phyloP scores from a whole-genome alignment of 2,329 filamentous ascomycete genomes.

The Beauveria sp. region DNA sequence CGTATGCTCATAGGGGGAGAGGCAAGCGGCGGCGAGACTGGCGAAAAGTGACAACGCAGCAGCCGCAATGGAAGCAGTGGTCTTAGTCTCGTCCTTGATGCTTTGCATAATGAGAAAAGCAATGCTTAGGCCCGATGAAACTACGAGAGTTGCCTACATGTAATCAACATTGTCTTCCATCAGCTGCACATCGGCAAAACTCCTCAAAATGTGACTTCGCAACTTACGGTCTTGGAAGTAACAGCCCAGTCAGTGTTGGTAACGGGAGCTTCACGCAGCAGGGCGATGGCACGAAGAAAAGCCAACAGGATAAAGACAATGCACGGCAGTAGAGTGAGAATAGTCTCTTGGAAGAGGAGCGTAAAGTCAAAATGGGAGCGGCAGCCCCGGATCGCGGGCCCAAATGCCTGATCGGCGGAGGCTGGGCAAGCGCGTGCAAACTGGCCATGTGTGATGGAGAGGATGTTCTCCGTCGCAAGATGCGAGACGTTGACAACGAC shows the following conservation, averaged over 20 bases:
- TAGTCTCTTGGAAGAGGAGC: conserved; percentile 13
- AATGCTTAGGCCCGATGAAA: background rate
- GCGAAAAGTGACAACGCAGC: background rate
- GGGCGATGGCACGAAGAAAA: background rate
- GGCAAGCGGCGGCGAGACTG: background rate
- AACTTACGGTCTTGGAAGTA: background rate
- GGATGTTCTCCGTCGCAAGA: background rate
- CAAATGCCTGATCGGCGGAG: background rate
- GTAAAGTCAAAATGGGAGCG: conserved; percentile 13
- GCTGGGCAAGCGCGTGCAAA: background rate
- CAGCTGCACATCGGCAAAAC: background rate
- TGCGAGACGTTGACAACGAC: background rate
- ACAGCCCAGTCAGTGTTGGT: background rate
- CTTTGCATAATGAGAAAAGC: background rate
- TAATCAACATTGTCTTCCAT: background rate
- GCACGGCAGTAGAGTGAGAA: conserved; percentile 9
- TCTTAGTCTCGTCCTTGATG: background rate
- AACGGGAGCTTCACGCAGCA: background rate
- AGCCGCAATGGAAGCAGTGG: background rate
- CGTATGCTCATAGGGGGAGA: background rate
- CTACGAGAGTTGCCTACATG: background rate
- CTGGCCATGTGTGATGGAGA: background rate
- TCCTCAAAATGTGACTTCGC: background rate
- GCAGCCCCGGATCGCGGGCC: background rate
- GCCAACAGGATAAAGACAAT: background rate